Base-by-base conservation (phyloP, 495 filamentous ascomycete species). In the Pseudoneurospora amorphoporcata region DNA sequence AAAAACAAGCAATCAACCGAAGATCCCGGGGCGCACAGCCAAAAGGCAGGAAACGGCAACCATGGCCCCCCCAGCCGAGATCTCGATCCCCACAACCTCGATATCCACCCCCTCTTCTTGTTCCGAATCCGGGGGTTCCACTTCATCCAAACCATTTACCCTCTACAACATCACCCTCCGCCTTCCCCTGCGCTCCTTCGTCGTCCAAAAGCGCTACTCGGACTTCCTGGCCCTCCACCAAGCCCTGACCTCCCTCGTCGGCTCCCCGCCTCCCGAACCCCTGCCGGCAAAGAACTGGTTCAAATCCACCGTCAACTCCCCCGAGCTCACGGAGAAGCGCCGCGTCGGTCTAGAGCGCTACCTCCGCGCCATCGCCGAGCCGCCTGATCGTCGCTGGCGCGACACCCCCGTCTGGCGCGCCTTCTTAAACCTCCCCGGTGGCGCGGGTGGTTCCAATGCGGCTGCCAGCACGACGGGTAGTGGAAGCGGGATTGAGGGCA, bases 111-210 rank as follows among this genome's bases (percentile, higher is more conserved):
- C 82, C 0, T 4, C 79, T 70, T 83, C 85, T 61, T 84, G 83
- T 40, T 81, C 85, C 38, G 95, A 94, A 75, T 89, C 93, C 2
- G 92, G 91, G 84, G 98, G 96, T 1, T 82, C 92, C 23, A 23
- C 23, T 23, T 23, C 23, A 23, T 23, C 23, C 82, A 95, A 94
- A 76, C 89, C 93, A 1, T 93, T 91, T 85, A 98, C 95, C 1
- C 83, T 92, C 82, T 99, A 98, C 87, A 93, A 95, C 85, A 94
- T 98, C 80, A 90, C 89, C 41, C 86, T 98, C 75, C 91, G 92
- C 72, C 90, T 95, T 4, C 94, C 95, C 9, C 89, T 99, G 70
- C 92, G 93, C 73, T 93, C 92, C 70, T 93, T 93, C 79, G 91
- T 90, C 77, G 86, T 97, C 73, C 89, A 91, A 74, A 98, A 98